These are phyloP conservation scores for Neurospora sublineolata DNA, from an alignment of 495 filamentous ascomycete species.

Conservation along the genomic window DNA sequence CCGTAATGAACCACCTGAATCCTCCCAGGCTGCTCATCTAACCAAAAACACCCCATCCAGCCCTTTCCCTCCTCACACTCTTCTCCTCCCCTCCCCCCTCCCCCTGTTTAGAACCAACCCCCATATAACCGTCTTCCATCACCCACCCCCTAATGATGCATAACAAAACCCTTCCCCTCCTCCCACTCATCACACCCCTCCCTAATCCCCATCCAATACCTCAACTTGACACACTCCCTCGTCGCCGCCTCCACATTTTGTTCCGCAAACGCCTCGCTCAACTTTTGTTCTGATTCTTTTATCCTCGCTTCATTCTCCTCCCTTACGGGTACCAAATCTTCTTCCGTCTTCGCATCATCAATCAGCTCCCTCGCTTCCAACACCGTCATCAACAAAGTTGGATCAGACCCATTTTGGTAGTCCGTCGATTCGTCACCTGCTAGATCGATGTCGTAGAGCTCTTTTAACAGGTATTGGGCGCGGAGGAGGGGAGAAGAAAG, in stretches of 20 bases:
- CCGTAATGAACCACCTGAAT: background rate
- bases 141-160: slow-evolving; percentile 43
- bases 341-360: slow-evolving; percentile 60
- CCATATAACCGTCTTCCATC: background rate
- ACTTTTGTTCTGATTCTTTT: slow-evolving; percentile 37
- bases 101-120: background rate
- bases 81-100: too few relatives aligned
- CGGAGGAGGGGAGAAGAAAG: slow-evolving; percentile 62
- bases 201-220: slow-evolving; percentile 86
- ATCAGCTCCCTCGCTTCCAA: slow-evolving; percentile 78
- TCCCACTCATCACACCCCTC: slow-evolving; percentile 75
- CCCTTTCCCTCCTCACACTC: too few relatives aligned
- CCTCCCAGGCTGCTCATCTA: background rate
- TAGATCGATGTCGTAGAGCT: slow-evolving; percentile 60
- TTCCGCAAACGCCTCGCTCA: slow-evolving; percentile 57
- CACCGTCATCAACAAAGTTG: slow-evolving; percentile 72
- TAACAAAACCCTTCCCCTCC: slow-evolving; percentile 55
- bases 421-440: slow-evolving; percentile 56
- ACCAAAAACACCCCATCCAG: background rate
- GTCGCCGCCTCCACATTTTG: slow-evolving; percentile 52
- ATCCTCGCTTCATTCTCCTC: slow-evolving; percentile 59
- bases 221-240: slow-evolving; percentile 59
- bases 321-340: slow-evolving; percentile 48
- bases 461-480: slow-evolving; percentile 70
- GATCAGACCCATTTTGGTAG: slow-evolving; percentile 58